phyloP scores from a whole-genome alignment of 148 eudicot genomes.

The Gaultheria prostrata region DNA sequence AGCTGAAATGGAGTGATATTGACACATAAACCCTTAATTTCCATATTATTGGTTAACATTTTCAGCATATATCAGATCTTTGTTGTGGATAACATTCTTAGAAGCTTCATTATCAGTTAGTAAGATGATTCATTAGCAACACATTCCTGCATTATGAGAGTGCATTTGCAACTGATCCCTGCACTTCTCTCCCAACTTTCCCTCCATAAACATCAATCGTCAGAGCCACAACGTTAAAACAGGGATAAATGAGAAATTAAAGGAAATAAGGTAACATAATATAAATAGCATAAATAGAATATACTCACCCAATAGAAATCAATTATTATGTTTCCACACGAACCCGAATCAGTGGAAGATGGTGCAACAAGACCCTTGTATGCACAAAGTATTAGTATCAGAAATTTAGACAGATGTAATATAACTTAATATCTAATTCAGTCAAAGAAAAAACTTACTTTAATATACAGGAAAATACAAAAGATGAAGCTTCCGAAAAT shows the following conservation, averaged over 20 bases:
- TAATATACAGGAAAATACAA: conserved; percentile 73
- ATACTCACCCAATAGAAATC: conserved; percentile 96
- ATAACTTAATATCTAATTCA: not conserved
- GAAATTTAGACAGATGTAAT: not conserved
- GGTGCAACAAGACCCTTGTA: conserved; percentile 84
- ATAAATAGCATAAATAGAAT: conserved; percentile 9
- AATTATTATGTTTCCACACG: conserved; percentile 77
- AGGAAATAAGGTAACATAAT: not conserved
- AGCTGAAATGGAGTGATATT: not conserved
- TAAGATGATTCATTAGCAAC: not conserved
- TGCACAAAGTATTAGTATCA: conserved; percentile 27
- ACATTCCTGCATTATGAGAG: not conserved
- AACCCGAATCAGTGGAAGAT: conserved; percentile 92
- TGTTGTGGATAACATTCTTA: not conserved
- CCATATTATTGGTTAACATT: not conserved
- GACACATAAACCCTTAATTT: not conserved
- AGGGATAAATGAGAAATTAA: not conserved
- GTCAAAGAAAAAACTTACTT: conserved; percentile 39
- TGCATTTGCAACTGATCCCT: not conserved
- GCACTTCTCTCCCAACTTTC: not conserved
- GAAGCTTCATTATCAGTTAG: not conserved
- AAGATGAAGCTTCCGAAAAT: conserved; percentile 91
- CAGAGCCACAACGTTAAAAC: not conserved
- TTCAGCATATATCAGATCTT: conserved; percentile 4
- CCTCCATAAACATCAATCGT: not conserved